Evolutionary conservation across 176 grass and related monocot genomes (phyloP).

Genomic region (Olyra latifolia): DNA sequence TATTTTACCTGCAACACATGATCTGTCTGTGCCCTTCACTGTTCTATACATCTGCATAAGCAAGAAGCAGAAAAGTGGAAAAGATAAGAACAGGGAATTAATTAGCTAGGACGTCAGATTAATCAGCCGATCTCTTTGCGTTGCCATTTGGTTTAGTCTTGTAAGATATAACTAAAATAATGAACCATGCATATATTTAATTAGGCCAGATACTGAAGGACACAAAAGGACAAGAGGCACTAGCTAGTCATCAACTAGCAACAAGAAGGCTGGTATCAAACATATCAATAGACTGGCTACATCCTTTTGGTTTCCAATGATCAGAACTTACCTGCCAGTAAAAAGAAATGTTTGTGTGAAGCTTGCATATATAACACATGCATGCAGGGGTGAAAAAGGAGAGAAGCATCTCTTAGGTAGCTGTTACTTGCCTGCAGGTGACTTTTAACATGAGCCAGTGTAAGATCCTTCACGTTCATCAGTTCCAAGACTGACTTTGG

Average conservation of each 20-base stretch:
- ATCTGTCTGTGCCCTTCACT: conserved; percentile 89
- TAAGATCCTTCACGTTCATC: conserved; percentile 99
- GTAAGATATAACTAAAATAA: background rate
- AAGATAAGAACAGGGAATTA: background rate
- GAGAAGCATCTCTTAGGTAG: background rate
- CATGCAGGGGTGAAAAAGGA: conserved; percentile 13
- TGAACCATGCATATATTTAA: background rate
- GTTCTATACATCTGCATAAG: conserved; percentile 99
- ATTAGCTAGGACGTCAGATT: background rate
- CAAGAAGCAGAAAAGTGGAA: conserved; percentile 24
- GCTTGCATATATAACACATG: background rate
- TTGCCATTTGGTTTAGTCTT: conserved; percentile 18
- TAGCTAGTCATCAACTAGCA: conserved; percentile 8
- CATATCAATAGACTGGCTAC: background rate
- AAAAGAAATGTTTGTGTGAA: conserved; percentile 9
- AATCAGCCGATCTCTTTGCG: background rate
- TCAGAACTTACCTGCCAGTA: background rate
- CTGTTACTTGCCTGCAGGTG: conserved; percentile 76
- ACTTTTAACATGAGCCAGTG: conserved; percentile 97
- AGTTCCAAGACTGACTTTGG: conserved; percentile 98
- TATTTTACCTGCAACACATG: conserved; percentile 54
- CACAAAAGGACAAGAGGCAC: conserved; percentile 27
- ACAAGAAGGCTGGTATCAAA: conserved; percentile 17
- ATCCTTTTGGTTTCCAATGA: conserved; percentile 12
- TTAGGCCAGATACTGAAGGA: background rate